Conservation (phyloP, 169 alveolate species). For the Amoebophrya sp. region DNA sequence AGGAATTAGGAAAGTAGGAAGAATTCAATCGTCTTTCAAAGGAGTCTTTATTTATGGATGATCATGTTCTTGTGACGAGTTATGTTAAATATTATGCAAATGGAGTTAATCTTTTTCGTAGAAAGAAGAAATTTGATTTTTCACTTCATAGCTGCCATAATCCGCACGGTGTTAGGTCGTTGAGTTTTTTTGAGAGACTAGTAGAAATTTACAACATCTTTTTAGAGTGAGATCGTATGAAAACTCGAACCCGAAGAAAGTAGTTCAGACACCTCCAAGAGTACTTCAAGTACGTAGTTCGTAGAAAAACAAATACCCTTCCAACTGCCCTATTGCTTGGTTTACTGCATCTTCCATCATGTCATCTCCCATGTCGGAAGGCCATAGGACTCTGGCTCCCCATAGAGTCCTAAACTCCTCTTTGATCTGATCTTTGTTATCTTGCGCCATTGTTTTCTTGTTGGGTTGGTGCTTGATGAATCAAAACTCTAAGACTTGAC, state of each 20-base stretch:
- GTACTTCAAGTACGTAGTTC: too few species aligned
- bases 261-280: too few species aligned
- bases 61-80: neutral
- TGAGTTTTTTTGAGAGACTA: too few species aligned
- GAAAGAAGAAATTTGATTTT: too few species aligned
- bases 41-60: neutral
- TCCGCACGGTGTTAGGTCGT: too few species aligned
- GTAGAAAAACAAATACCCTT: too few species aligned
- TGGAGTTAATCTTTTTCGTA: neutral
- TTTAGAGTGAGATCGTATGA: too few species aligned
- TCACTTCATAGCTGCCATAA: too few species aligned
- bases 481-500: too few species aligned
- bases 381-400: neutral
- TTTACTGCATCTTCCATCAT: neutral
- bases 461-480: neutral
- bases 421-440: neutral
- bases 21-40: neutral
- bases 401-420: neutral
- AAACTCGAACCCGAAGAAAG: too few species aligned
- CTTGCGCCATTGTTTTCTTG: conserved; percentile 10
- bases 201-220: too few species aligned
- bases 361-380: neutral
- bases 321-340: neutral
- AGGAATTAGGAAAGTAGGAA: neutral
- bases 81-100: neutral